Evolutionary conservation across 306 rosid genomes (phyloP), one percentile per base, ranked within the genome.

Genomic region (Sophora flavescens): DNA sequence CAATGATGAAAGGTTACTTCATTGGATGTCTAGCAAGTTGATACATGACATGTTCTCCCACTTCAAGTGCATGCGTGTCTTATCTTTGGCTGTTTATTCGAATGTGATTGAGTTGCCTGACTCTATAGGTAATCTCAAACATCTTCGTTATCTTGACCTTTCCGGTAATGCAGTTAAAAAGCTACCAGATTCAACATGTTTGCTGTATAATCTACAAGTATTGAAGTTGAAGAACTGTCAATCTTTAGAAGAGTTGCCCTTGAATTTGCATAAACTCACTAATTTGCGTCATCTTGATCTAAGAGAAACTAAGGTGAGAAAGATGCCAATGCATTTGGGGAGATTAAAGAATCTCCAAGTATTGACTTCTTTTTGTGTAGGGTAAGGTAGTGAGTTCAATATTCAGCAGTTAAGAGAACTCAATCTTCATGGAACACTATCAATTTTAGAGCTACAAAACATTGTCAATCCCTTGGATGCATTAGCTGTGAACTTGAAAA

Each of bases 111-210:
- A 15, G 60, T 15, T 76, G 8, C 57, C 70, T 5, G 69, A 8
- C 54, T 53, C 14, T n/a, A 18, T 83, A 44, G 0, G 75, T 5
- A 74, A 74, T 14, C 30, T 83, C 50, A 74, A 33, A 8, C 81
- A 61, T 41, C 18, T 83, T 17, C 81, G 74, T 15, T 83, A 79
- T 68, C 62, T 83, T 8, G 44, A 83, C 44, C 74, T 62, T 61
- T 15, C 81, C 1, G 0, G 0, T 1, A 68, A 60, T n/a, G 0
- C 0, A 2, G 44, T 80, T 67, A 8, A 11, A 71, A 28, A 30
- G 0, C 16, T 84, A 16, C 84, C 82, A 3, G 13, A 63, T 56
- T 65, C 84, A 33, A 65, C 76, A 0, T 64, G 84, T 61, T 7
- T 3, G 56, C 2, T 84, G 56, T 12, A 60, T 28, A 33, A 33